phyloP scores from a whole-genome alignment of 2,329 filamentous ascomycete genomes.

The Fusarium irregulare region DNA sequence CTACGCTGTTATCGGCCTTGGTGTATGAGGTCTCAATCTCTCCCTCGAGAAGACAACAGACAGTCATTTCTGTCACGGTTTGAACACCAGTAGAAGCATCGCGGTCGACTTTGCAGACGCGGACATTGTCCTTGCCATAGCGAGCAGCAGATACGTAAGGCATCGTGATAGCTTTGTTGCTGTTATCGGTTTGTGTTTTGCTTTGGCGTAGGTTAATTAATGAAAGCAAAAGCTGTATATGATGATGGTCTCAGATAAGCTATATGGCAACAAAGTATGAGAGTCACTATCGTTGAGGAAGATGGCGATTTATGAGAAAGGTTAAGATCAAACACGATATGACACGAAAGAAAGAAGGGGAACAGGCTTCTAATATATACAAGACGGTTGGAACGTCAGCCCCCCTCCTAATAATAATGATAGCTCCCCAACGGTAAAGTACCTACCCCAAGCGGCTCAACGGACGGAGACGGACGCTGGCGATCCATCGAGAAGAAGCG shows the following conservation, averaged over 20 bases:
- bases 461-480: slow-evolving; percentile 43
- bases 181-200: background rate
- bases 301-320: background rate
- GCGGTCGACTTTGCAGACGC: slow-evolving; percentile 92
- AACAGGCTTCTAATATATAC: slow-evolving; percentile 38
- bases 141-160: slow-evolving; percentile 71
- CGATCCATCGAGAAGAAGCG: slow-evolving; percentile 41
- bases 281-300: background rate
- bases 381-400: slow-evolving; percentile 34
- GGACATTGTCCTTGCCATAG: slow-evolving; percentile 98
- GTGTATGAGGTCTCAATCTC: slow-evolving; percentile 94
- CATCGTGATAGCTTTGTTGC: slow-evolving; percentile 54
- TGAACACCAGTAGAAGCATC: slow-evolving; percentile 82
- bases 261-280: slow-evolving; percentile 1
- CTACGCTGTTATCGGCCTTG: slow-evolving; percentile 89
- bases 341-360: slow-evolving; percentile 3
- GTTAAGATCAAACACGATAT: background rate
- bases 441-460: slow-evolving; percentile 26
- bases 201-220: background rate
- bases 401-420: slow-evolving; percentile 24
- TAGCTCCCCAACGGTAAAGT: slow-evolving; percentile 10
- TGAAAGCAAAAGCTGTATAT: slow-evolving; percentile 10
- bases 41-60: slow-evolving; percentile 91
- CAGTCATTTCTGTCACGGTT: slow-evolving; percentile 92
- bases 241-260: slow-evolving; percentile 13